A percentile compares a stretch with the other conserved stretches of the same genome.
Evolutionary conservation across 140 eudicot genomes (phyloP).

Genomic region (Oenanthe javanica): DNA sequence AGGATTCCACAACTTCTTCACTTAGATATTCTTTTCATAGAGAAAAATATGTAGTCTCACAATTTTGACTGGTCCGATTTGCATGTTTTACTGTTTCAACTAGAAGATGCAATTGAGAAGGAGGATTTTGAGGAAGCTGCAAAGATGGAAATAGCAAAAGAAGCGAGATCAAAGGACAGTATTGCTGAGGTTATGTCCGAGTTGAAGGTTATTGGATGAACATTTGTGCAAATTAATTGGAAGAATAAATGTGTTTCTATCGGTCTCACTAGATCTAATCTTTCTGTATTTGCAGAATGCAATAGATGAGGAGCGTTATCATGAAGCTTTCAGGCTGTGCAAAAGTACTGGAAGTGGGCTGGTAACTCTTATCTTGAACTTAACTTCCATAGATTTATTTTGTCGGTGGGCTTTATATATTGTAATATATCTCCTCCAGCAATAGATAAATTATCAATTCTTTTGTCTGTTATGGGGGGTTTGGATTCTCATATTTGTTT

Average conservation of each 20-base stretch:
- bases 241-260: neutral
- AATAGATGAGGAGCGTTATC: slow-evolving; percentile 84
- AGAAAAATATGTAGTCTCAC: neutral
- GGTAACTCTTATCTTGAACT: slow-evolving; percentile 36
- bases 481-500: neutral
- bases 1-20: neutral
- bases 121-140: slow-evolving; percentile 96
- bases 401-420: neutral
- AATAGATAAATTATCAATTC: too few species aligned
- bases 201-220: slow-evolving; percentile 49
- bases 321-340: slow-evolving; percentile 83
- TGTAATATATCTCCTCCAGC: neutral
- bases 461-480: too few species aligned
- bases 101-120: slow-evolving; percentile 93
- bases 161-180: slow-evolving; percentile 71
- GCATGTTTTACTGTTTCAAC: slow-evolving; percentile 63
- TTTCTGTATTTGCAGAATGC: slow-evolving; percentile 56
- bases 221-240: neutral
- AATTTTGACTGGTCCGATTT: slow-evolving; percentile 13
- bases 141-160: slow-evolving; percentile 60
- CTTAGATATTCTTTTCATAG: neutral
- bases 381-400: neutral
- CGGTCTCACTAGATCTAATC: slow-evolving; percentile 10
- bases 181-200: slow-evolving; percentile 80
- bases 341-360: slow-evolving; percentile 88